phyloP scores from a whole-genome alignment of 1,284 basidiomycete genomes.

The Agaricales sp. region DNA sequence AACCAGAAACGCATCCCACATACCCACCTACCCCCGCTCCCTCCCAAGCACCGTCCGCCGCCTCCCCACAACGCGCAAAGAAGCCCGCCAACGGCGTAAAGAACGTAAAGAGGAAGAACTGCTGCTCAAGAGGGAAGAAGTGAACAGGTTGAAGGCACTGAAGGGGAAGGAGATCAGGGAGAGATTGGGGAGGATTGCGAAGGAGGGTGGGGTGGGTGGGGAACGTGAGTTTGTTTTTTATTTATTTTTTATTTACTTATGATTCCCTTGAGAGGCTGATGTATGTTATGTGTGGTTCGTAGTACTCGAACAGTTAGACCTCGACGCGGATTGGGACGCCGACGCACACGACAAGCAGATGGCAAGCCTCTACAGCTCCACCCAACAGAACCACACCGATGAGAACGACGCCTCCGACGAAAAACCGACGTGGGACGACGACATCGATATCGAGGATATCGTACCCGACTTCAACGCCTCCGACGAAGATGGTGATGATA shows the following conservation, averaged over 20 bases:
- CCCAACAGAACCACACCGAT: conserved; percentile 18
- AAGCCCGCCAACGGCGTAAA: conserved; percentile 67
- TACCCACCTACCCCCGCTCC: conserved; percentile 72
- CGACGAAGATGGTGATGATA: conserved; percentile 4
- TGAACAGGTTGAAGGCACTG: conserved; percentile 68
- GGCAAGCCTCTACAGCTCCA: conserved; percentile 50
- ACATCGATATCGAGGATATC: conserved; percentile 75
- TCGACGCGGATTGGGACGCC: conserved; percentile 81
- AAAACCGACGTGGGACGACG: conserved; percentile 86
- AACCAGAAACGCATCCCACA: conserved; percentile 58
- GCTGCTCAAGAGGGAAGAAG: conserved; percentile 67
- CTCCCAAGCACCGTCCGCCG: conserved; percentile 66
- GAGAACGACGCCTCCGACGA: conserved; percentile 36
- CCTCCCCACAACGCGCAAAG: conserved; percentile 71
- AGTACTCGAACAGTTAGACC: conserved; percentile 56
- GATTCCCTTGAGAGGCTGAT: too few relatives aligned
- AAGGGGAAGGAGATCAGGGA: conserved; percentile 78
- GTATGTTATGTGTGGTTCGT: too few relatives aligned
- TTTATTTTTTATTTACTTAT: conserved; percentile 4
- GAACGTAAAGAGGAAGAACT: conserved; percentile 75
- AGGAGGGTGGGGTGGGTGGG: conserved; percentile 48
- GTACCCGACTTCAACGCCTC: too few relatives aligned
- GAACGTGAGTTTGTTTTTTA: conserved; percentile 26
- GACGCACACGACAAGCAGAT: conserved; percentile 72
- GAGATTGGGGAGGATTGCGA: conserved; percentile 63